Conservation (phyloP, 2,329 filamentous ascomycete species). For the Emergomyces africanus region DNA sequence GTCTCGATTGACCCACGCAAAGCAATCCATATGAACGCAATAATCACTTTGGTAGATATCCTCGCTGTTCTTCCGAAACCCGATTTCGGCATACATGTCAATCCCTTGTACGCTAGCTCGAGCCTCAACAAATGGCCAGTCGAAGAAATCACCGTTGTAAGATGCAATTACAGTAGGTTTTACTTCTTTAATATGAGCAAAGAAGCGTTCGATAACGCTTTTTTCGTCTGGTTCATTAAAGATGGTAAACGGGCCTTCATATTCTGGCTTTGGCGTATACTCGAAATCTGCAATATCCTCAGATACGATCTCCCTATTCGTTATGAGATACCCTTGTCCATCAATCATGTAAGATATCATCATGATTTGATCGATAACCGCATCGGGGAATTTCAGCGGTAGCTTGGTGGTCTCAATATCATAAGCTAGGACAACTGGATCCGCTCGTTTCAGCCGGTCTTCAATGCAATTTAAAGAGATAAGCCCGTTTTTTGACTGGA, state of each 20-base stretch:
- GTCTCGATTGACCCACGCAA: slow-evolving; percentile 97
- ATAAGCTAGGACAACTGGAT: slow-evolving; percentile 97
- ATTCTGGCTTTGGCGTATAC: slow-evolving; percentile 95
- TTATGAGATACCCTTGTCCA: slow-evolving; percentile 93
- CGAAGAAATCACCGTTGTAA: slow-evolving; percentile 99
- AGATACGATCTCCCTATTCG: slow-evolving; percentile 92
- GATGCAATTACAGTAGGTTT: slow-evolving; percentile 94
- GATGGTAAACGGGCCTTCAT: slow-evolving; percentile 88
- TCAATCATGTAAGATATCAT: slow-evolving; percentile 99
- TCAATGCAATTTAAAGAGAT: slow-evolving; percentile 75
- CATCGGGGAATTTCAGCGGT: slow-evolving; percentile 92
- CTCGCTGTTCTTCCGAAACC: slow-evolving; percentile 87
- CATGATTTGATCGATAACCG: slow-evolving; percentile 93
- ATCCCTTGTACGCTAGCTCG: slow-evolving; percentile 88
- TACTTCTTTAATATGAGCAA: slow-evolving; percentile 88
- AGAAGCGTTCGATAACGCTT: slow-evolving; percentile 76
- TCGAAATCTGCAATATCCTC: slow-evolving; percentile 97
- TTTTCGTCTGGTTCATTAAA: slow-evolving; percentile 98
- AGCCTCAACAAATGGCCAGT: slow-evolving; percentile 97
- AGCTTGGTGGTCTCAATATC: slow-evolving; percentile 98
- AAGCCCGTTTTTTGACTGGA: slow-evolving; percentile 84
- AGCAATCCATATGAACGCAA: slow-evolving; percentile 97
- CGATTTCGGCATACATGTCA: slow-evolving; percentile 98
- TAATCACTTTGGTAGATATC: slow-evolving; percentile 95
- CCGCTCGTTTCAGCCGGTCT: slow-evolving; percentile 76